A percentile compares a stretch with the other conserved stretches of the same genome.
Conservation (phyloP, 2,329 filamentous ascomycete genomes). For the Diplodia mutila region DNA sequence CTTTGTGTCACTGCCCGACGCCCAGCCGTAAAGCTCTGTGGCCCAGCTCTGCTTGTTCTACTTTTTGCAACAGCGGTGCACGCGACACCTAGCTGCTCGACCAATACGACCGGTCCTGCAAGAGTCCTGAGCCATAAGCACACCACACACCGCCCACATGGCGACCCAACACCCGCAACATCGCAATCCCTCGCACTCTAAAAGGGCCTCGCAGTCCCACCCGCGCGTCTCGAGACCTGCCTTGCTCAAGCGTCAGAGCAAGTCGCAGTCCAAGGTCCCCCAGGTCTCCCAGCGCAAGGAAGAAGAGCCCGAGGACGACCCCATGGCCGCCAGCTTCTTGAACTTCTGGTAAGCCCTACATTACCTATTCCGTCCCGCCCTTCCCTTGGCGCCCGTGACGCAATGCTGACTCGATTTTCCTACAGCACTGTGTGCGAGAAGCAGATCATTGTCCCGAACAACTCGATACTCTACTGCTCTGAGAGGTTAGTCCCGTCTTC, state of each 20-base stretch:
- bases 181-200: constrained; percentile 32
- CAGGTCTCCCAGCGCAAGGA: constrained; percentile 33
- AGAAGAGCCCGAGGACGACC: constrained; percentile 50
- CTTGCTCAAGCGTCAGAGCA: constrained; percentile 39
- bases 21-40: constrained; percentile 1
- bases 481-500: constrained; percentile 55
- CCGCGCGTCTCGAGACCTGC: constrained; percentile 40
- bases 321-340: constrained; percentile 56
- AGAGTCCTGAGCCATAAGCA: constrained; percentile 26
- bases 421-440: constrained; percentile 66
- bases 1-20: constrained; percentile 9
- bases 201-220: constrained; percentile 41
- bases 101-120: constrained; percentile 20
- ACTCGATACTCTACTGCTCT: constrained; percentile 66
- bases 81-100: constrained; percentile 20
- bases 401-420: constrained; percentile 17
- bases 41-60: background rate
- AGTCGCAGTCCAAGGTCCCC: constrained; percentile 27
- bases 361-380: background rate
- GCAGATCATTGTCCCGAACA: constrained; percentile 65
- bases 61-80: constrained; percentile 9
- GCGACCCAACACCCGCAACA: constrained; percentile 35
- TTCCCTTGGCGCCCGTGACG: background rate
- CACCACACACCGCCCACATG: constrained; percentile 32
- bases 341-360: constrained; percentile 58